phyloP scores from a whole-genome alignment of 805 yeast species.

The Jamesozyma spencerorum region DNA sequence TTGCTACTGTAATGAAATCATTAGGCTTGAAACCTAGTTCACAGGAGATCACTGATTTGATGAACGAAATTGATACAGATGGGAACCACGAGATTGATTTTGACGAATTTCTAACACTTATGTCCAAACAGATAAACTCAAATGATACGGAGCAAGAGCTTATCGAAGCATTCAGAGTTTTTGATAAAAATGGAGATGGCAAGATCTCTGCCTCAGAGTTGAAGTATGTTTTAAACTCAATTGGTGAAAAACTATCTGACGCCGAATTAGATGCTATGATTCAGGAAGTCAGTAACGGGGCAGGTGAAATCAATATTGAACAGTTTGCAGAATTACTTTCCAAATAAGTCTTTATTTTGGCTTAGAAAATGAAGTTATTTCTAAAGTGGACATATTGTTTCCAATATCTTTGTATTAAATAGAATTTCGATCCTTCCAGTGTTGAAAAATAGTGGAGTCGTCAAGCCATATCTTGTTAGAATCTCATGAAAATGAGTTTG shows the following conservation, averaged over 20 bases:
- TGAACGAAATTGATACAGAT: conserved; percentile 92
- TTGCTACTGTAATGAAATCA: conserved; percentile 98
- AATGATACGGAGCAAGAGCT: conserved; percentile 95
- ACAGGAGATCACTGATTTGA: conserved; percentile 87
- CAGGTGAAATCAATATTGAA: conserved; percentile 91
- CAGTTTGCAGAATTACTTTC: conserved; percentile 88
- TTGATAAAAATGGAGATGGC: conserved; percentile 94
- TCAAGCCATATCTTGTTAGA: too few relatives aligned
- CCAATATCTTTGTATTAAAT: too few relatives aligned
- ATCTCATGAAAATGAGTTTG: too few relatives aligned
- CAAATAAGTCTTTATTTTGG: conserved; percentile 41
- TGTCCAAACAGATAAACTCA: conserved; percentile 87
- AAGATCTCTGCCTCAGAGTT: conserved; percentile 90
- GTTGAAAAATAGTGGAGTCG: too few relatives aligned
- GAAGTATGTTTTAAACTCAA: conserved; percentile 89
- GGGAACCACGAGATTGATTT: conserved; percentile 85
- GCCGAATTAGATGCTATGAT: conserved; percentile 96
- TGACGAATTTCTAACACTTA: conserved; percentile 71
- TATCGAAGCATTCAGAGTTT: conserved; percentile 94
- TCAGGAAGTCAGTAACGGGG: conserved; percentile 87
- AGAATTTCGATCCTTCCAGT: too few relatives aligned
- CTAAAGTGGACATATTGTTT: too few relatives aligned
- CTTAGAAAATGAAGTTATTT: conserved; percentile 8
- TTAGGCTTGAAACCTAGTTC: conserved; percentile 94
- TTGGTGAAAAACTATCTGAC: conserved; percentile 91